Evolutionary conservation across 2,329 filamentous ascomycete species (phyloP), one percentile per base, ranked within the genome.

Genomic region (Trichoderma breve): DNA sequence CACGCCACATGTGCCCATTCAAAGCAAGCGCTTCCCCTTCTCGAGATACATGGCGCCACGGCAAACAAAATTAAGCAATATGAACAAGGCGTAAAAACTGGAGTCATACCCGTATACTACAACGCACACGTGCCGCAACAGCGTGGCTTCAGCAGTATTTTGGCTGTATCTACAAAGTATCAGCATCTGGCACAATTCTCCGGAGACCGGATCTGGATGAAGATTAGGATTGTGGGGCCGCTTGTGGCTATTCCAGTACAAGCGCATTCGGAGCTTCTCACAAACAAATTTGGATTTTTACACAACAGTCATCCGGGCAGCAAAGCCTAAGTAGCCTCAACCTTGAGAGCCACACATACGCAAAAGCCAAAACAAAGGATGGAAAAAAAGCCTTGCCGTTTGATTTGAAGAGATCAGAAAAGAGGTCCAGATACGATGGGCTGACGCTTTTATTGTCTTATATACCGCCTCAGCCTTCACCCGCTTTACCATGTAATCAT

Each of bases 221-320:
- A 36, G 64, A 58, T 67, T 53, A 43, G 18, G 57, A 43, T 28
- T 67, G 64, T 57, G 64, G 64, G 64, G 64, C 64, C 51, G 64
- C 53, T 28, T 58, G 61, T 43, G 61, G 62, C 6, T 43, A 43
- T 53, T 28, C 39, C 39, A 43, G 39, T 32, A 18, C 62, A 67
- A 67, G 26, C 51, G 53, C 34, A 36, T 58, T 57, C n/a, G 51
- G 64, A 21, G 32, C 51, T 43, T 55, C 34, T 30, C 32, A 58
- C 39, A 21, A 26, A 8, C 6, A 18, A 39, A n/a, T 55, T 58
- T 55, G 24, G 34, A n/a, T 67, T 58, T 67, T 39, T 26, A 26
- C 61, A 51, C 61, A 47, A 39, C 39, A 21, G 32, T 8, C 57
- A 15, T 34, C 39, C 34, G 32, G 43, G 34, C 64, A 32, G 53